Evolutionary conservation across 1,284 basidiomycete genomes (phyloP).

Genomic region (Trichosporon sp.): DNA sequence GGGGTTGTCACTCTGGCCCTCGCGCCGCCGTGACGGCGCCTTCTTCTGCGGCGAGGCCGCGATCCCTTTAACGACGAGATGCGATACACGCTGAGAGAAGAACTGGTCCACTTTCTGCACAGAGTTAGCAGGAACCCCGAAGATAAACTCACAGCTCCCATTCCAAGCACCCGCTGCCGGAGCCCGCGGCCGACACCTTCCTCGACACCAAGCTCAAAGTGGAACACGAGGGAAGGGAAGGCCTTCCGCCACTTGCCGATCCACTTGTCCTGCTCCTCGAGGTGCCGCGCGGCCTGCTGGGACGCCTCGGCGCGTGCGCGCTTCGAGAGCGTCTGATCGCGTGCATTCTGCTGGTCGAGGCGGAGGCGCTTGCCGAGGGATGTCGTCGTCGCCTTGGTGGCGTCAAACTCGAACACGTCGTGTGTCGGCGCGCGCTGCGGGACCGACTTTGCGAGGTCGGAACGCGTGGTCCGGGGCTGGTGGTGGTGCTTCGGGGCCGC

Average conservation of each 20-base stretch:
- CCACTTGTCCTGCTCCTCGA: conserved; percentile 64
- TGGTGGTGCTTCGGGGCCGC: not conserved
- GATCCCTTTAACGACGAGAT: conserved; percentile 60
- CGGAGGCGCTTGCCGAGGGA: conserved; percentile 19
- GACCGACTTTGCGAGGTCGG: conserved; percentile 6
- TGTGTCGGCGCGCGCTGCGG: conserved; percentile 24
- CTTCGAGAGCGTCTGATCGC: conserved; percentile 6
- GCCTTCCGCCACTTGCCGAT: conserved; percentile 74
- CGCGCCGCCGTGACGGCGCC: conserved; percentile 16
- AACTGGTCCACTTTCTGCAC: conserved; percentile 62
- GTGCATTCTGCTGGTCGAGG: not conserved
- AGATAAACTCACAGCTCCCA: conserved; percentile 67
- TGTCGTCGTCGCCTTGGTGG: not conserved
- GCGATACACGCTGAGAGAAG: conserved; percentile 78
- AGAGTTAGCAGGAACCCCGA: not conserved
- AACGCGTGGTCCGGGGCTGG: not conserved
- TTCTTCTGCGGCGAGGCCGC: conserved; percentile 50
- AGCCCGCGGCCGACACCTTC: conserved; percentile 54
- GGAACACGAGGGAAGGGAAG: conserved; percentile 79
- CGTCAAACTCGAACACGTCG: conserved; percentile 28
- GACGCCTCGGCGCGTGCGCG: conserved; percentile 14
- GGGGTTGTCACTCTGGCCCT: conserved; percentile 32
- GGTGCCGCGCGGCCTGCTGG: conserved; percentile 12
- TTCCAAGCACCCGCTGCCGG: conserved; percentile 57
- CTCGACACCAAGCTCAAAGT: conserved; percentile 62